Base-by-base conservation (phyloP, 176 grass and related monocot genomes). In the Lolium multiflorum region DNA sequence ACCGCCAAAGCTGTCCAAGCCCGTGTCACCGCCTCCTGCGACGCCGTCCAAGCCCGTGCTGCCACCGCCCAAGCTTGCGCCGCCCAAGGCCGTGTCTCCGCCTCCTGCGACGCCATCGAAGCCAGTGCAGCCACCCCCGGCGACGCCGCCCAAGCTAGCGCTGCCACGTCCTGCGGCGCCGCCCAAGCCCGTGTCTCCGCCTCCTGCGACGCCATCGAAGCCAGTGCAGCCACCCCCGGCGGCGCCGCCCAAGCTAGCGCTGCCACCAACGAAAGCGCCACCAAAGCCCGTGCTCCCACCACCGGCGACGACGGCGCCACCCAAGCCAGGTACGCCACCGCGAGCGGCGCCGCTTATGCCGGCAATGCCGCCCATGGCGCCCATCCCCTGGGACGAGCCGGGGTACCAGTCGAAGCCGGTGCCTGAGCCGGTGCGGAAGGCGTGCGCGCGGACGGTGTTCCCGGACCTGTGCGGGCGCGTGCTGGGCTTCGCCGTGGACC, bases 401-500 rank as follows among this genome's bases (percentile, higher is more conserved):
- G 54, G 81, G 37, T 74, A 74, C 69, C 55, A 24, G 69, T 43
- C 82, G 39, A 43, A 10, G 15, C 68, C 55, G 13, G 16, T 83
- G 1, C 82, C 70, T 11, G 71, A 83, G 17, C 54, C 39, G 22
- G 20, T 83, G 16, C 73, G 59, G 46, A 52, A 0, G 24, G 82
- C 59, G 43, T 76, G 71, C 82, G 46, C 3, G 58, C 71, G 25
- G 57, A 64, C 71, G 57, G 26, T 72, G 71, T 84, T 84, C 58
- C 82, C 82, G 7, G 71, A 76, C 25, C 58, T 76, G 71, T 84
- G 82, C 18, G 70, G 22, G 55, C 82, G 55, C 39, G 49, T 51
- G 7, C 64, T 82, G 48, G 21, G 3, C 28, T 51, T 56, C 64
- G 7, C 35, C 28, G 82, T 74, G 22, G 69, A 74, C 69, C 69